These are phyloP conservation scores for Pleurotus salmoneostramineus DNA, from an alignment of 768 basidiomycete genomes.

Conservation along the genomic window DNA sequence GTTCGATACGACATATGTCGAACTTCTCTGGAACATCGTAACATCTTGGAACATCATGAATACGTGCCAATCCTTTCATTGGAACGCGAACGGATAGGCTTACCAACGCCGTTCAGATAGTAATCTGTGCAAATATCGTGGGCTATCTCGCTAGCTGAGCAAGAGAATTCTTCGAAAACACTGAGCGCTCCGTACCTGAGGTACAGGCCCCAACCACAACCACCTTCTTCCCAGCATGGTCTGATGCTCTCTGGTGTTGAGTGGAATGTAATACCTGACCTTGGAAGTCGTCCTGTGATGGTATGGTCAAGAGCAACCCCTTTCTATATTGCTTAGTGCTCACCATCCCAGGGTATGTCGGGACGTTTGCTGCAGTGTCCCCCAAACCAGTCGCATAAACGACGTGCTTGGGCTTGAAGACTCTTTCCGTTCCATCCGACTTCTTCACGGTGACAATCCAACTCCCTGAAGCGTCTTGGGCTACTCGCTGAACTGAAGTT, in stretches of 20 bases:
- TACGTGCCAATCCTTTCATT: not conserved
- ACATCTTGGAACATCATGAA: constrained; percentile 25
- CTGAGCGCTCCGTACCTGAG: constrained; percentile 29
- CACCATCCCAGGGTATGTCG: constrained; percentile 41
- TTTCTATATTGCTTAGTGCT: not conserved
- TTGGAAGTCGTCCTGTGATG: constrained; percentile 36
- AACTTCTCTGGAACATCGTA: constrained; percentile 43
- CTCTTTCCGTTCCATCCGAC: constrained; percentile 24
- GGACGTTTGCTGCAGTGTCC: constrained; percentile 39
- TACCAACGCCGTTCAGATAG: constrained; percentile 38
- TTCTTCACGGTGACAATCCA: constrained; percentile 38
- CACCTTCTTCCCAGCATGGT: constrained; percentile 56
- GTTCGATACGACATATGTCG: constrained; percentile 53
- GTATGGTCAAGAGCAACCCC: not conserved
- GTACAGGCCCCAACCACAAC: constrained; percentile 60
- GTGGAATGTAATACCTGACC: constrained; percentile 52
- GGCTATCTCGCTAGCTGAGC: constrained; percentile 17
- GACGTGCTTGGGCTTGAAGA: constrained; percentile 42
- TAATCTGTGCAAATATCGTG: constrained; percentile 44
- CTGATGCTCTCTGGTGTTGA: constrained; percentile 38
- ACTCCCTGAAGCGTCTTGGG: constrained; percentile 24
- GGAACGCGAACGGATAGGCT: not conserved
- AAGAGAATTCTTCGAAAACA: not conserved
- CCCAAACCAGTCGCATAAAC: constrained; percentile 53
- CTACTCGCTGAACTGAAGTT: constrained; percentile 27